Base-by-base conservation (phyloP, 2,329 filamentous ascomycete genomes). In the Eurotiales sp. region DNA sequence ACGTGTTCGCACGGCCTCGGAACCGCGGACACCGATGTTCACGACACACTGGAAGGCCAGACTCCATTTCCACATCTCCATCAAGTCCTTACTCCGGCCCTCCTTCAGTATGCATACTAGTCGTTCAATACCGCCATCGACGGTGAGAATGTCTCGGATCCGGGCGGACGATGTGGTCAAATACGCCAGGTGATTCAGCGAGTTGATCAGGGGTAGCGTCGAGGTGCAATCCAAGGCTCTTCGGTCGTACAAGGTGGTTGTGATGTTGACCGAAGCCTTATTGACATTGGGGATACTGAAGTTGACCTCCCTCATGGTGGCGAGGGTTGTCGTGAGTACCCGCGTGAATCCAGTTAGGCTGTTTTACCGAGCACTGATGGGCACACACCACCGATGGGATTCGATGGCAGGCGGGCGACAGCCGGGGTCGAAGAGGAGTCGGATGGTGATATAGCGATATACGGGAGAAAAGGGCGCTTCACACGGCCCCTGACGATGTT, bases 51-150 rank as follows among this genome's bases (percentile, higher is more conserved):
- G 93, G 71, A 99, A 99, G 48, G 93, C 93, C 56, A 99, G 80
- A 66, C 96, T 99, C 93, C 93, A 99, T 74, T 97, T 97, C 93
- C 93, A 99, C 88, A 96, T 96, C 70, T 96, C 92, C 92, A 97
- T 96, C 85, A 96, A 87, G 69, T 99, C 92, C 72, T 91, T 95
- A 74, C 89, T 96, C 67, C 93, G 82, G 57, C 93, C 93, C 72
- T 96, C 90, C 73, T 99, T 99, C 70, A 99, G 82, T 66, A 99
- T 96, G 80, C 90, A 96, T 68, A 99, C 89, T 61, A 99, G 78
- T 58, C 92, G 80, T 76, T 99, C 93, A 70, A 99, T 93, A 56
- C 93, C 93, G 72, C 93, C 93, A 87, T 99, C 93, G 74, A 99
- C 90, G 52, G 92, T 97, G 58, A 99, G 82, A 57, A 99, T 99